Conservation (phyloP, 1,284 basidiomycete genomes). For the Exobasidium cylindrosporum region DNA sequence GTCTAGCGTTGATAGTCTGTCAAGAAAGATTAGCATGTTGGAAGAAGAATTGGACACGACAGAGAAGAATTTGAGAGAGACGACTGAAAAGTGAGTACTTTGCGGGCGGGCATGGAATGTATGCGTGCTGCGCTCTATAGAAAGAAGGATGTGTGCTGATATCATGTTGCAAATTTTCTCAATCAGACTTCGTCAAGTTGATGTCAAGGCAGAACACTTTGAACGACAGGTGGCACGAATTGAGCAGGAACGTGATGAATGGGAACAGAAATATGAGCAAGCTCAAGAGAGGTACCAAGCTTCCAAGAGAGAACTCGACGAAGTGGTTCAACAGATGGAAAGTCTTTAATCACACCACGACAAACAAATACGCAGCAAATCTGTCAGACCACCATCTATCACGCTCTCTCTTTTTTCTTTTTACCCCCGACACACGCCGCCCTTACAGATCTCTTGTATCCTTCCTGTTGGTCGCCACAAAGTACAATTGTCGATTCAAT, state of each 20-base stretch:
- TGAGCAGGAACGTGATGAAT: conserved; percentile 86
- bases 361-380: too few species aligned
- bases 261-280: conserved; percentile 96
- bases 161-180: too few species aligned
- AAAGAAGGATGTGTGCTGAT: too few species aligned
- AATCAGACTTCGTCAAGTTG: conserved; percentile 89
- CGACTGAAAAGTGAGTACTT: conserved; percentile 82
- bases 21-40: conserved; percentile 82
- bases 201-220: conserved; percentile 98
- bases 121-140: too few species aligned
- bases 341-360: conserved; percentile 72
- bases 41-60: conserved; percentile 93
- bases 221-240: conserved; percentile 83
- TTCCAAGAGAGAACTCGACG: conserved; percentile 81
- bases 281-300: conserved; percentile 69
- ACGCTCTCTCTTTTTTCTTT: too few species aligned
- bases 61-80: conserved; percentile 96
- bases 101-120: not conserved
- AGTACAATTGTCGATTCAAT: too few species aligned
- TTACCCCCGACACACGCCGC: too few species aligned
- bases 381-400: too few species aligned
- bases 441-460: too few species aligned
- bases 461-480: too few species aligned
- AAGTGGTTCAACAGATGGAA: conserved; percentile 78
- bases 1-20: conserved; percentile 72